These are phyloP conservation scores for Hypoxylon sp. DNA, from an alignment of 2,329 filamentous ascomycete genomes.

Conservation along the genomic window DNA sequence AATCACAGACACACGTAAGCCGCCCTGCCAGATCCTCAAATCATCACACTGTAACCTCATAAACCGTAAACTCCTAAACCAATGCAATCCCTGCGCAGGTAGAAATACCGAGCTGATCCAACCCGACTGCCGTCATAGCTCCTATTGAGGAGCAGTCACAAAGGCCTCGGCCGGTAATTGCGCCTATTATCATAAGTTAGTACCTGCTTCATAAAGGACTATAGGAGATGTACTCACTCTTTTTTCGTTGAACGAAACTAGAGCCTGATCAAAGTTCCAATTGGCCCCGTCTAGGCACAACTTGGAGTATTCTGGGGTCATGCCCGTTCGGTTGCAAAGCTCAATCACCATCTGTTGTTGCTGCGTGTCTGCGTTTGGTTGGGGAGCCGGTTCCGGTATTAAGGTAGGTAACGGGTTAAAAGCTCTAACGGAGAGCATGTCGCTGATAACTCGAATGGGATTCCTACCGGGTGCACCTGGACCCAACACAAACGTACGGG, in stretches of 20 bases:
- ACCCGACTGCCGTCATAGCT: not conserved
- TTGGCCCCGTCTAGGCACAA: constrained; percentile 84
- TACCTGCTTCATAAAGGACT: not conserved
- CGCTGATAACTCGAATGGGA: constrained; percentile 81
- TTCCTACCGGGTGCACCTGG: constrained; percentile 77
- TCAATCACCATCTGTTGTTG: constrained; percentile 81
- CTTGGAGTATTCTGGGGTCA: constrained; percentile 83
- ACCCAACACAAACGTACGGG: constrained; percentile 83
- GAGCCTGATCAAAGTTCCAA: constrained; percentile 84
- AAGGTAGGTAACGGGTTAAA: constrained; percentile 67
- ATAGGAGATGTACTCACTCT: constrained; percentile 68
- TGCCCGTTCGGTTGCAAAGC: constrained; percentile 81
- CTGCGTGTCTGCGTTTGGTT: constrained; percentile 60
- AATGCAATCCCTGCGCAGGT: constrained; percentile 43
- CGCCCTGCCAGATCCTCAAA: constrained; percentile 28
- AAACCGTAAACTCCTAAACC: constrained; percentile 46
- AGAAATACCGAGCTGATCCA: constrained; percentile 9
- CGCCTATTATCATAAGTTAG: constrained; percentile 52
- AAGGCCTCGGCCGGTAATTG: constrained; percentile 67
- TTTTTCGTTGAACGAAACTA: constrained; percentile 81
- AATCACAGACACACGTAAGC: constrained; percentile 26
- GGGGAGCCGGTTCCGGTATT: constrained; percentile 46
- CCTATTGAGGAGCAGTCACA: constrained; percentile 31
- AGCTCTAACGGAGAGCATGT: constrained; percentile 81
- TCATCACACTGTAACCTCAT: constrained; percentile 35